A percentile compares a stretch with the other conserved stretches of the same genome.
These are phyloP conservation scores for Chrysosporium queenslandicum DNA, from an alignment of 2,329 filamentous ascomycete genomes.

Conservation along the genomic window DNA sequence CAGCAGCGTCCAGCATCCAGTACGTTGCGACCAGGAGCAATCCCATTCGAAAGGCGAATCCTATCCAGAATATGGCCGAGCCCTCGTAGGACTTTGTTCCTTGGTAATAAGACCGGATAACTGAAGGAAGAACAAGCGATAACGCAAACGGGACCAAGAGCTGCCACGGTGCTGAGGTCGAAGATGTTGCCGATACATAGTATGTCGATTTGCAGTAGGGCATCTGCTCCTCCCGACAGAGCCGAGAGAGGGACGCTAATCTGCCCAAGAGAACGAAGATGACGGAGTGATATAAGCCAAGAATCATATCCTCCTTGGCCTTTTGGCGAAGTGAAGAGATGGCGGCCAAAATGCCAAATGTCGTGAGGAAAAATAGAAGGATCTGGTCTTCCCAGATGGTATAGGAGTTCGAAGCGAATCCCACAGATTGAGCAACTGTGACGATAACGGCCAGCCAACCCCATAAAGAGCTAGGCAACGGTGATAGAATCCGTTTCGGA, in stretches of 20 bases:
- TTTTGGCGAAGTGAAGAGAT: conserved; percentile 66
- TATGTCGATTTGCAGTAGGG: conserved; percentile 92
- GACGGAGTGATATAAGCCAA: conserved; percentile 76
- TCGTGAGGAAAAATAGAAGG: conserved; percentile 77
- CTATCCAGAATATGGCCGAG: conserved; percentile 74
- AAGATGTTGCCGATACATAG: conserved; percentile 83
- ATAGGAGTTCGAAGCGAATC: conserved; percentile 95
- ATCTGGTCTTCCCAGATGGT: conserved; percentile 99
- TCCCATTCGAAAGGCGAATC: conserved; percentile 64
- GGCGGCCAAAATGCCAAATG: conserved; percentile 69
- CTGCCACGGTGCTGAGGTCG: conserved; percentile 87
- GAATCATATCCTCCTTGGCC: conserved; percentile 54
- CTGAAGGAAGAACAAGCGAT: conserved; percentile 58
- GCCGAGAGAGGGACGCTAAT: conserved; percentile 72
- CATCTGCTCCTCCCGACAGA: conserved; percentile 98
- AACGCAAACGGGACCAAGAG: conserved; percentile 68
- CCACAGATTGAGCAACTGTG: conserved; percentile 75
- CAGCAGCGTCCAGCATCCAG: conserved; percentile 82
- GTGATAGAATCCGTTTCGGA: conserved; percentile 33
- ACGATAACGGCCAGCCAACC: conserved; percentile 76
- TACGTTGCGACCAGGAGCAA: conserved; percentile 68
- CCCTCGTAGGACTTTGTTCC: conserved; percentile 83
- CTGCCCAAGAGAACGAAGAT: conserved; percentile 72
- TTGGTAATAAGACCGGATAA: conserved; percentile 73
- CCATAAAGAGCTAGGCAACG: conserved; percentile 70